Base-by-base conservation (phyloP, 164 flowering plant species). In the Magnolia officinalis region DNA sequence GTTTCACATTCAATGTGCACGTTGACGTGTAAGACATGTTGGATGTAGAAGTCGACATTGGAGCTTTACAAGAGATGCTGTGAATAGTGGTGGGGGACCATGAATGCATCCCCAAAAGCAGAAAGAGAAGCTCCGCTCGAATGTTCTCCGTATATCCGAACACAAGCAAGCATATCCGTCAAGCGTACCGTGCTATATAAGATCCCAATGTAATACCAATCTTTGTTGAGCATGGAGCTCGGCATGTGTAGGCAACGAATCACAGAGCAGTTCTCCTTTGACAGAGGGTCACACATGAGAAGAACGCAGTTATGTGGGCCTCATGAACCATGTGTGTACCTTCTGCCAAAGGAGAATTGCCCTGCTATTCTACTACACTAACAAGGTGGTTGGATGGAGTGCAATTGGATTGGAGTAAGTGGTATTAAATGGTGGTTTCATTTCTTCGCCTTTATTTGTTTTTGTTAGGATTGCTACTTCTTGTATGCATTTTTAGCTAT, bases 341-440 rank as follows among this genome's bases (percentile, higher is more conserved):
- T 55, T 31, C 71, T 68, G 71, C 71, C 71, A 68, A 68, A 68
- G 50, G 71, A 68, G 71, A 68, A 68, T 37, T 68, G 71, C 71
- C 71, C 71, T 37, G 71, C 71, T 45, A 68, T 68, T 68, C 31
- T 19, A 29, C 31, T 31, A 6, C 71, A 68, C 71, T 26, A 19
- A 16, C 50, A 68, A 16, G 61, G 18, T 55, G 61, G 61, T 55
- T 55, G 61, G 61, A 55, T 55, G 11, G 19, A 55, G 16, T 55
- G 61, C 61, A 55, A 55, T 55, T 55, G 61, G 18, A 55, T 55
- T 13, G 13, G 13, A 55, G 61, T 55, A 55, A 55, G 61, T 55
- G 18, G 61, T 8, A 55, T 55, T 3, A 55, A 55, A 16, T 3
- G 16, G 16, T 11, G 61, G 61, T 16, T 55, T 37, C 45, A 37